These are phyloP conservation scores for Mallotus nudiflorus DNA, from an alignment of 345 rosid genomes.

Conservation along the genomic window DNA sequence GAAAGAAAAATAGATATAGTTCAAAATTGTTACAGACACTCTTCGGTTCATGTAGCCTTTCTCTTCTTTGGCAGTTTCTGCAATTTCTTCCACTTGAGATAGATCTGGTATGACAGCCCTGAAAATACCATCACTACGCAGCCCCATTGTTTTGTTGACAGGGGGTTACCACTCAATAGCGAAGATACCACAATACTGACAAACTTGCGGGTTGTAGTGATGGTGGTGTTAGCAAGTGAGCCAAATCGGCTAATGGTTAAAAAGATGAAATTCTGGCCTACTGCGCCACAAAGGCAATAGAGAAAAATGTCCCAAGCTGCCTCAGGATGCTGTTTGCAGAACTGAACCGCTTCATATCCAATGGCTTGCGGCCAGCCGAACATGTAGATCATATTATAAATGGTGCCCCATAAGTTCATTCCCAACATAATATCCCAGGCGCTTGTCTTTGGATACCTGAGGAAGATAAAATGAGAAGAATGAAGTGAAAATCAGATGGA, in stretches of 20 bases:
- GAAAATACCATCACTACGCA: slow-evolving; percentile 91
- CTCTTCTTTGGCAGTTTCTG: slow-evolving; percentile 76
- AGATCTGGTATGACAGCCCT: slow-evolving; percentile 91
- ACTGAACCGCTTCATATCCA: slow-evolving; percentile 68
- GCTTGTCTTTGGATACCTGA: slow-evolving; percentile 79
- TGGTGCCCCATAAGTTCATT: slow-evolving; percentile 94
- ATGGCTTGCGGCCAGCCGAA: slow-evolving; percentile 74
- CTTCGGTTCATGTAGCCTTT: slow-evolving; percentile 42
- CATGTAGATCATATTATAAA: slow-evolving; percentile 89
- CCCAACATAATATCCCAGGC: slow-evolving; percentile 98
- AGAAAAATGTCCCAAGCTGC: slow-evolving; percentile 84
- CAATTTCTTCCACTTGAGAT: slow-evolving; percentile 81
- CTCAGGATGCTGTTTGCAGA: slow-evolving; percentile 88
- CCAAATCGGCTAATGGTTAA: slow-evolving; percentile 92
- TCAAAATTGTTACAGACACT: slow-evolving; percentile 7
- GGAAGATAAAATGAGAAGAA: background rate
- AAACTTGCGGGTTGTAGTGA: slow-evolving; percentile 91
- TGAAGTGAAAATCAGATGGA: slow-evolving; percentile 3
- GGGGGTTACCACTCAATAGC: slow-evolving; percentile 80
- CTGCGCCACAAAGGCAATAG: slow-evolving; percentile 90
- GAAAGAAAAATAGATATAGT: background rate
- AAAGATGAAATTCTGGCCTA: slow-evolving; percentile 96
- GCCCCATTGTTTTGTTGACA: slow-evolving; percentile 87
- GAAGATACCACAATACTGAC: slow-evolving; percentile 92
- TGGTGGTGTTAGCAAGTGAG: slow-evolving; percentile 89